Base-by-base conservation (phyloP, 495 filamentous ascomycete species). In the Podospora pseudoanserina region DNA sequence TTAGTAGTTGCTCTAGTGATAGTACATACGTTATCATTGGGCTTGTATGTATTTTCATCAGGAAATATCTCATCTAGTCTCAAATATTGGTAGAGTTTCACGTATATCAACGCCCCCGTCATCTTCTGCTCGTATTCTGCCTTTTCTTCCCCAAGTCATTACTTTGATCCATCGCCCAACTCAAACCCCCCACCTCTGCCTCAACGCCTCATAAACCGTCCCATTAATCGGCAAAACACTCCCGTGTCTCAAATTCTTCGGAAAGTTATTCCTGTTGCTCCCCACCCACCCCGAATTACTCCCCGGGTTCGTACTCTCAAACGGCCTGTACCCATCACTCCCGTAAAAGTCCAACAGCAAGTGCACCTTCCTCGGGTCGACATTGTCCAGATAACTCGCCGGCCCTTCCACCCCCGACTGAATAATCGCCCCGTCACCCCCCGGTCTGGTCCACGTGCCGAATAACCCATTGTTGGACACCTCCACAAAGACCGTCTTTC, bases 291-390 rank as follows among this genome's bases (percentile, higher is more conserved):
- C 80, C n/a, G 64, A 65, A 65, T 84, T 83, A 6, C 71, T 75
- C 65, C 68, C 74, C 54, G 81, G 76, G 26, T 79, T 77, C 1
- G 73, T 74, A 30, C 74, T 80, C 70, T 83, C 79, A 66, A 78
- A 85, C 49, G 82, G 82, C n/a, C 79, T 66, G 65, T 86, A 85
- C 28, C 84, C 84, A 70, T 85, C 83, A 16, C 73, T 75, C 0
- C 83, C 84, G 67, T 83, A 86, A 65, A 81, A 82, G 63, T 86
- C 84, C 49, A 86, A 64, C 61, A 86, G 67, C 59, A 86, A 70
- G 63, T 83, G 80, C 16, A 81, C 78, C 60, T 80, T 84, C 0
- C 77, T 75, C 0, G 76, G 74, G 0, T 74, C 70, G 18, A 72
- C 30, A 67, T 86, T 86, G 65, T 86, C 84, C 64, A 73, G 74